These are phyloP conservation scores for Hydnomerulius pinastri DNA, from an alignment of 768 basidiomycete species.

Conservation along the genomic window DNA sequence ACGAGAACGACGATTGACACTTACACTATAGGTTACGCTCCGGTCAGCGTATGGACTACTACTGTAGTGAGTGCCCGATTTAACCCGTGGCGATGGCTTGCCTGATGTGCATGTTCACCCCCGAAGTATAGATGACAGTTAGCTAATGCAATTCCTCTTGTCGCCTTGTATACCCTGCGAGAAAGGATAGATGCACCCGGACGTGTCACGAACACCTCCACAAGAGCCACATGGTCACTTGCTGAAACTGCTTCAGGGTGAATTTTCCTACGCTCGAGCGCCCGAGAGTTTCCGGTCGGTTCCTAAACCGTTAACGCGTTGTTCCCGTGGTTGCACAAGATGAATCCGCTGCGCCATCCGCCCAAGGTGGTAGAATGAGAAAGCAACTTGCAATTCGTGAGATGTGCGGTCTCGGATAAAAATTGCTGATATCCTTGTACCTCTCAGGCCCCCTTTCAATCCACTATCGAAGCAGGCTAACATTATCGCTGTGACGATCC, in stretches of 20 bases:
- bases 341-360: background rate
- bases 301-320: background rate
- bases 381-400: constrained; percentile 8
- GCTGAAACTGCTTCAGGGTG: background rate
- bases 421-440: background rate
- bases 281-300: constrained; percentile 13
- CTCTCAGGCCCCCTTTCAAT: constrained; percentile 2
- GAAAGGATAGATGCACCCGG: background rate
- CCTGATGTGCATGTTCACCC: constrained; percentile 1
- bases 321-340: background rate
- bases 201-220: constrained; percentile 1
- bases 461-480: constrained; percentile 2
- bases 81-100: background rate
- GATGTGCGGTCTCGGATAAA: background rate
- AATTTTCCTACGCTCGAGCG: background rate
- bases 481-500: constrained; percentile 3
- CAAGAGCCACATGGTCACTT: background rate
- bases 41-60: background rate
- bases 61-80: constrained; percentile 16
- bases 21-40: background rate
- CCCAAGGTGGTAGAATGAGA: background rate
- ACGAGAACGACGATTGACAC: constrained; percentile 17
- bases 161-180: background rate
- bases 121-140: constrained; percentile 9
- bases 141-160: background rate